Base-by-base conservation (phyloP, 2,329 filamentous ascomycete species). In the Cercospora sp. region DNA sequence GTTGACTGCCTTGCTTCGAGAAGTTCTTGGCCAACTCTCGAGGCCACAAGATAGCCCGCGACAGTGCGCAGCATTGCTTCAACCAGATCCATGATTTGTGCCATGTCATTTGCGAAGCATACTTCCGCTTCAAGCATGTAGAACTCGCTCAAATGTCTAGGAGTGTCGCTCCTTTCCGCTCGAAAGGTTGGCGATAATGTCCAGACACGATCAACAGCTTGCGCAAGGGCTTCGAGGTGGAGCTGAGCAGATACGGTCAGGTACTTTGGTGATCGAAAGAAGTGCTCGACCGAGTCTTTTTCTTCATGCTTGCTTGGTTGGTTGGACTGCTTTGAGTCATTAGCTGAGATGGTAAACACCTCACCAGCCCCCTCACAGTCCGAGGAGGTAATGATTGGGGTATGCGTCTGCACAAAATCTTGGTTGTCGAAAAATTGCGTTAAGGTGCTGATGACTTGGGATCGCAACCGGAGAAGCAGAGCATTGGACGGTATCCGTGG, bases 121-220 rank as follows among this genome's bases (percentile, higher is more conserved):
- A 94, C 84, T 80, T 99, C 95, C 16, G 90, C 94, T 80, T 99
- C 95, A 2, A 99, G 87, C 95, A 99, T 98, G 81, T 98, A 98
- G 76, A 99, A 98, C 77, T 99, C 95, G 82, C 93, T 97, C 69
- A 99, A 84, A 80, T 99, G 95, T 30, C 95, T 89, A 5, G 93
- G 90, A 0, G 95, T 98, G 77, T 98, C 94, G 80, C 93, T 97
- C 77, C 89, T 90, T 79, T 97, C 95, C 3, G 95, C 95, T 43
- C 95, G 89, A 77, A 99, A 99, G 0, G 93, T 96, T 2, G 95
- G 95, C 4, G 94, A 95, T 10, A 99, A 82, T 1, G 94, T 91
- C 94, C 95, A 99, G 7, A 98, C 95, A 74, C 91, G 92, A 45
- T 92, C 92, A 32, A 97, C 86, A 21, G 94, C 90, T 75, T 97